Percentiles rank a stretch among this genome's conserved stretches.
Evolutionary conservation across 768 basidiomycete genomes (phyloP).

Genomic region (Saitozyma podzolica): DNA sequence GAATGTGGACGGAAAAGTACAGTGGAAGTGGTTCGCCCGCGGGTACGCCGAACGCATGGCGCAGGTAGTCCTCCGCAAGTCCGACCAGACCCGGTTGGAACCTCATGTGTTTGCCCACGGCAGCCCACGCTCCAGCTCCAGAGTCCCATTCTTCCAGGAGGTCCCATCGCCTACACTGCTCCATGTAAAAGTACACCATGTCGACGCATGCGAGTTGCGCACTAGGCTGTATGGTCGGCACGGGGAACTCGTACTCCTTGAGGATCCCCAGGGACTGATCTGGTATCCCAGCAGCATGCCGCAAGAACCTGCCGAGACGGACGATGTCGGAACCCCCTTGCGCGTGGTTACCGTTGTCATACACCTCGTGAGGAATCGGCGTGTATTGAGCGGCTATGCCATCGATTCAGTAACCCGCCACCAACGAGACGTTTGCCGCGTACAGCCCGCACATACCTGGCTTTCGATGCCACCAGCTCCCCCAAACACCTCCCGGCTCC

Average conservation of each 20-base stretch:
- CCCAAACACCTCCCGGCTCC: neutral
- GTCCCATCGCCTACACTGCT: conserved; percentile 15
- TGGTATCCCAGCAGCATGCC: neutral
- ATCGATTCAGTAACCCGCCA: neutral
- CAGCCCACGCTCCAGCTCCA: conserved; percentile 18
- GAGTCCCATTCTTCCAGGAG: conserved; percentile 8
- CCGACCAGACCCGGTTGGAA: conserved; percentile 11
- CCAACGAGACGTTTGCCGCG: neutral
- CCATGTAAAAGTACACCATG: conserved; percentile 9
- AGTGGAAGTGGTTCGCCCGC: neutral
- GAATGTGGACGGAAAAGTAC: conserved; percentile 20
- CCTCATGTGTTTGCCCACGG: conserved; percentile 12
- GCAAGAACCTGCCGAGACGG: conserved; percentile 10
- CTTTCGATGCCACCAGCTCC: no score
- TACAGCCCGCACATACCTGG: no score
- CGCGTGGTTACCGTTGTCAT: conserved; percentile 1
- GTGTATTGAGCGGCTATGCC: conserved; percentile 9
- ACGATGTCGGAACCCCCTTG: conserved; percentile 9
- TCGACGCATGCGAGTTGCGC: conserved; percentile 17
- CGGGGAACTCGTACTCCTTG: conserved; percentile 13
- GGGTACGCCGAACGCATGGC: conserved; percentile 8
- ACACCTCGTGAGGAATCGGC: conserved; percentile 12
- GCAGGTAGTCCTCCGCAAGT: conserved; percentile 16
- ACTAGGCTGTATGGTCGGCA: conserved; percentile 5
- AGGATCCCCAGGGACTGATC: conserved; percentile 8